A percentile compares a stretch with the other conserved stretches of the same genome.
phyloP scores from a whole-genome alignment of 495 filamentous ascomycete genomes.

The Lasiosphaeria hispida region DNA sequence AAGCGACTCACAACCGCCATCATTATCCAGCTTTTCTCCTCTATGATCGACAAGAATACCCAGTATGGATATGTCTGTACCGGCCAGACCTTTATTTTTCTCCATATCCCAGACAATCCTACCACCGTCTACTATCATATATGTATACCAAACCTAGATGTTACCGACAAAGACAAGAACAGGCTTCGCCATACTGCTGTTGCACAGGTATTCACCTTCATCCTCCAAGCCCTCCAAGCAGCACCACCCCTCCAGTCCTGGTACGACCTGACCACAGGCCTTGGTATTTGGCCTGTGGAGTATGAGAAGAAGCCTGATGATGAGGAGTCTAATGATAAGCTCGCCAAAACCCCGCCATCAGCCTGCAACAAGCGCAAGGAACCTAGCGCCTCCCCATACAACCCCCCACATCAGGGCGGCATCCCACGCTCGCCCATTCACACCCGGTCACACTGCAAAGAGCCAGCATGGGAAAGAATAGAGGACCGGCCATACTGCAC shows the following conservation, averaged over 20 bases:
- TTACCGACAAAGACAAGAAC: conserved; percentile 30
- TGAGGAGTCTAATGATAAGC: no score
- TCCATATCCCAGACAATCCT: conserved; percentile 44
- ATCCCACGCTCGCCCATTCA: conserved; percentile 29
- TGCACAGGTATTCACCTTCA: conserved; percentile 49
- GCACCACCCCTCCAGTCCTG: conserved; percentile 36
- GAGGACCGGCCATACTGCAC: conserved; percentile 39
- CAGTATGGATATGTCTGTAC: conserved; percentile 47
- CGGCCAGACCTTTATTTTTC: conserved; percentile 48
- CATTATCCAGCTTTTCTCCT: conserved; percentile 47
- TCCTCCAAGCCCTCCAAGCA: conserved; percentile 40
- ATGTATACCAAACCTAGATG: conserved; percentile 41
- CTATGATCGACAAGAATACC: conserved; percentile 45
- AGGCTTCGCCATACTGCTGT: conserved; percentile 43
- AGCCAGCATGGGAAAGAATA: conserved; percentile 1
- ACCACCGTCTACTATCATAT: conserved; percentile 38
- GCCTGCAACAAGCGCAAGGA: conserved; percentile 26
- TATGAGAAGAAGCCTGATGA: conserved; percentile 20
- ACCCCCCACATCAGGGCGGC: conserved; percentile 25
- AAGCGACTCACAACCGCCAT: conserved; percentile 37
- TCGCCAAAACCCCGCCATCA: conserved; percentile 27
- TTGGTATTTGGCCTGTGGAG: conserved; percentile 39
- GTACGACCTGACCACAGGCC: conserved; percentile 32
- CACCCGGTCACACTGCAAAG: conserved; percentile 22
- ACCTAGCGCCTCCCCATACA: conserved; percentile 26